phyloP scores from a whole-genome alignment of 2,329 filamentous ascomycete genomes.

The Aspergillus intermedius region DNA sequence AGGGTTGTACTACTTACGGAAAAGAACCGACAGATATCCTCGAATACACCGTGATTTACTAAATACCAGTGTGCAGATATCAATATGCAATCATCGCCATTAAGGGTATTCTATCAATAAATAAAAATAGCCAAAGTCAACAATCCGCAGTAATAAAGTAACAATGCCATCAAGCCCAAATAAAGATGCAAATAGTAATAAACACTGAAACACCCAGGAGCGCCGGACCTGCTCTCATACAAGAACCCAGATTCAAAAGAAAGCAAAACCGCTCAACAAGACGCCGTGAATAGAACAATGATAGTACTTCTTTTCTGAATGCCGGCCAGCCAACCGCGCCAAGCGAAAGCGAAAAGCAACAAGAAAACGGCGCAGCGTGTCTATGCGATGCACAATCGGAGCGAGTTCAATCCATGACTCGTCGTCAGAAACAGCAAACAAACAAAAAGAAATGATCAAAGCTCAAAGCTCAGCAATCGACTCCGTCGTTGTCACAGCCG shows the following conservation, averaged over 20 bases:
- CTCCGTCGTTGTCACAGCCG: conserved; percentile 30
- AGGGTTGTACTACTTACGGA: too few relatives aligned
- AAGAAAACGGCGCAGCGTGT: neutral
- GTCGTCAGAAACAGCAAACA: neutral
- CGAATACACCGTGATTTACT: neutral
- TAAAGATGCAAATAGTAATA: neutral
- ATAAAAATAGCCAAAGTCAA: neutral
- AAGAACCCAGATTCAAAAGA: conserved; percentile 1
- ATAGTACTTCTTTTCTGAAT: neutral
- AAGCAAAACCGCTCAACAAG: conserved; percentile 7
- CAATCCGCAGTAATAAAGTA: neutral
- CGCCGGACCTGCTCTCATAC: neutral
- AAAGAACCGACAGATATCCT: too few relatives aligned
- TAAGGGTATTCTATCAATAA: conserved; percentile 6
- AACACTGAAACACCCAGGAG: neutral
- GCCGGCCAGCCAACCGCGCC: neutral
- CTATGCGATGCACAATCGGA: neutral
- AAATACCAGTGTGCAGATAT: neutral
- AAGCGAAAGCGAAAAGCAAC: neutral
- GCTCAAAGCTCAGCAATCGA: conserved; percentile 28
- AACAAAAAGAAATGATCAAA: neutral
- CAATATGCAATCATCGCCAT: neutral
- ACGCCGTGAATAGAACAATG: conserved; percentile 1
- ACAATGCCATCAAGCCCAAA: neutral
- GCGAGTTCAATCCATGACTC: neutral